Evolutionary conservation across 2,329 filamentous ascomycete species (phyloP).

Genomic region (Xylaria sp.): DNA sequence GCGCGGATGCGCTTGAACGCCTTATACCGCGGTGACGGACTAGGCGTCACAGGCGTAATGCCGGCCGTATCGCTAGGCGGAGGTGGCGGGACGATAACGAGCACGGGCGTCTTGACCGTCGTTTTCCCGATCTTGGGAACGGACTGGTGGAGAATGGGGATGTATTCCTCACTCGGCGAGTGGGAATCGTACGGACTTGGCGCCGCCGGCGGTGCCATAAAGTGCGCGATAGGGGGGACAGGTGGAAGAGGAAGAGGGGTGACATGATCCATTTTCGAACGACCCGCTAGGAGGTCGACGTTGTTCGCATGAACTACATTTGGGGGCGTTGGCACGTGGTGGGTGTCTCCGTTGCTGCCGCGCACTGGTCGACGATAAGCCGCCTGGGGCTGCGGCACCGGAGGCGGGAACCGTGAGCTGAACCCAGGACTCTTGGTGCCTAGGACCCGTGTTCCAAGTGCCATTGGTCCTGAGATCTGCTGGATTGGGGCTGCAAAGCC

Average conservation of each 20-base stretch:
- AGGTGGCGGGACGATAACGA: constrained; percentile 20
- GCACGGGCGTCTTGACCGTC: constrained; percentile 5
- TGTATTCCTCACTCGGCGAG: constrained; percentile 24
- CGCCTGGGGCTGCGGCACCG: constrained; percentile 24
- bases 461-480: constrained; percentile 24
- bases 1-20: constrained; percentile 20
- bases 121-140: constrained; percentile 17
- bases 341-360: constrained; percentile 22
- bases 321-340: constrained; percentile 22
- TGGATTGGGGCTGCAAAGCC: constrained; percentile 14
- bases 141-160: constrained; percentile 27
- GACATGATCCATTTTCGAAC: constrained; percentile 12
- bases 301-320: constrained; percentile 15
- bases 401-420: constrained; percentile 23
- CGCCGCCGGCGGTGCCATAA: constrained; percentile 7
- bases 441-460: constrained; percentile 26
- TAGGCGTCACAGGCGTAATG: constrained; percentile 29
- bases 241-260: constrained; percentile 4
- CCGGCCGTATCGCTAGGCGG: constrained; percentile 25
- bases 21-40: constrained; percentile 20
- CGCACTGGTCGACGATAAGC: constrained; percentile 24
- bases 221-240: constrained; percentile 1
- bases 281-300: constrained; percentile 12
- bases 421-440: constrained; percentile 14
- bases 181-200: constrained; percentile 9